Conservation (phyloP, 2,329 filamentous ascomycete species). For the Neonectria faginata region DNA sequence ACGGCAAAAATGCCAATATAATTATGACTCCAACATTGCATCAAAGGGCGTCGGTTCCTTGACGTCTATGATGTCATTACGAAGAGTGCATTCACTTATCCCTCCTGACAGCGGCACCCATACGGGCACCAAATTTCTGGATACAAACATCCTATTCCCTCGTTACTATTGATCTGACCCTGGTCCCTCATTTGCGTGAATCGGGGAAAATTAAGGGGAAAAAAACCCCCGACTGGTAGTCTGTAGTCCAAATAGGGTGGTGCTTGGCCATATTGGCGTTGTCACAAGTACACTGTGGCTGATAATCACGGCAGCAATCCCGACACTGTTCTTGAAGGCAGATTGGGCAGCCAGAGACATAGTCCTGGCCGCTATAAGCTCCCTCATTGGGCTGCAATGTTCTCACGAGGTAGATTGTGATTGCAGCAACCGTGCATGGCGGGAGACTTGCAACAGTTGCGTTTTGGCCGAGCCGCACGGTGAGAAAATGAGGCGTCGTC, state of each 20-base stretch:
- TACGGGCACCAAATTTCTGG: too few relatives aligned
- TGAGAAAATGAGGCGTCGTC: not conserved
- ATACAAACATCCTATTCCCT: not conserved
- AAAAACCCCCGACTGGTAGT: too few relatives aligned
- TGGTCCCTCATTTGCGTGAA: too few relatives aligned
- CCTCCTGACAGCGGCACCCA: not conserved
- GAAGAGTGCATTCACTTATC: not conserved
- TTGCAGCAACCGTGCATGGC: not conserved
- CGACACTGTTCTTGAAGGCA: conserved; percentile 46
- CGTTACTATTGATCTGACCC: too few relatives aligned
- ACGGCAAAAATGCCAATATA: too few relatives aligned
- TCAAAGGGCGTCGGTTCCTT: not conserved
- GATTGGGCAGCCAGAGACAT: conserved; percentile 51
- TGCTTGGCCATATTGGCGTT: conserved; percentile 63
- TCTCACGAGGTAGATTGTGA: conserved; percentile 28
- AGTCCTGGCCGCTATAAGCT: conserved; percentile 49
- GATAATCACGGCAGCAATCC: conserved; percentile 54
- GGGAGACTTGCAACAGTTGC: not conserved
- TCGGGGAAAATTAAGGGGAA: conserved; percentile 35
- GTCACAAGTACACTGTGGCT: conserved; percentile 61
- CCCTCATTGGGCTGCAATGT: conserved; percentile 34
- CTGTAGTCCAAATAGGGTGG: conserved; percentile 50
- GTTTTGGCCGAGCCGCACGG: not conserved
- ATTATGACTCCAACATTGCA: not conserved
- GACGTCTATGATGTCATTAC: not conserved